phyloP scores from a whole-genome alignment of 768 basidiomycete genomes.

The Leucosporidium creatinivorum region DNA sequence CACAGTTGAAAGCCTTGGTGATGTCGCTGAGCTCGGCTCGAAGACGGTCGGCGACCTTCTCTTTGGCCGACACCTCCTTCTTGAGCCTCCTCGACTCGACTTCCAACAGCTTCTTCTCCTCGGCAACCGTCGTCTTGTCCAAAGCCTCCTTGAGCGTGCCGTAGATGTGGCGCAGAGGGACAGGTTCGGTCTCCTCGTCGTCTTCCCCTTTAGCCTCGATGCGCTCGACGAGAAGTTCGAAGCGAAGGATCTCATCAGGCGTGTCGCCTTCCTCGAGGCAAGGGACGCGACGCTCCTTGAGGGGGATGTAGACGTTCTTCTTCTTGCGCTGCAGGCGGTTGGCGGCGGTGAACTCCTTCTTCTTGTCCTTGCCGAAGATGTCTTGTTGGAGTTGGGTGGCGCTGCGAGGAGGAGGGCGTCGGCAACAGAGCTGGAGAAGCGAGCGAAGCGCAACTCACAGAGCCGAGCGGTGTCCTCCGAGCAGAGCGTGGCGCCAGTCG shows the following conservation, averaged over 20 bases:
- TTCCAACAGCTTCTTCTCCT: conserved; percentile 21
- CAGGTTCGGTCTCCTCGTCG: conserved; percentile 15
- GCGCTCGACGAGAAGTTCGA: conserved; percentile 26
- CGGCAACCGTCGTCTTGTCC: conserved; percentile 1
- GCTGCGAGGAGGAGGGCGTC: too few relatives aligned
- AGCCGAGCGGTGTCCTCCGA: background rate
- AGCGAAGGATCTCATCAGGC: conserved; percentile 19
- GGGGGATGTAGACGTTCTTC: conserved; percentile 6
- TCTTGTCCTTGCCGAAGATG: background rate
- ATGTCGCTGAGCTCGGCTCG: conserved; percentile 16
- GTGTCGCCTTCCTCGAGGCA: conserved; percentile 17
- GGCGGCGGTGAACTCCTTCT: background rate
- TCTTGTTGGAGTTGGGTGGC: too few relatives aligned
- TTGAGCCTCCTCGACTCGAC: conserved; percentile 16
- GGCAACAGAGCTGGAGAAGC: too few relatives aligned
- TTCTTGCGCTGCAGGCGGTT: conserved; percentile 1
- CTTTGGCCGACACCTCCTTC: conserved; percentile 14
- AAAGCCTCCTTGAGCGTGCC: conserved; percentile 18
- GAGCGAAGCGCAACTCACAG: too few relatives aligned
- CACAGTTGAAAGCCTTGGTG: conserved; percentile 22
- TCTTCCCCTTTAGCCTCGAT: conserved; percentile 25
- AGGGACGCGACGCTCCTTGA: conserved; percentile 14
- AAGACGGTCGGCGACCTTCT: conserved; percentile 26
- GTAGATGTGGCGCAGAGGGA: conserved; percentile 9
- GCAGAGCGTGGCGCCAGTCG: conserved; percentile 4